phyloP scores from a whole-genome alignment of 2,329 filamentous ascomycete species.

The Lachnellula arida region DNA sequence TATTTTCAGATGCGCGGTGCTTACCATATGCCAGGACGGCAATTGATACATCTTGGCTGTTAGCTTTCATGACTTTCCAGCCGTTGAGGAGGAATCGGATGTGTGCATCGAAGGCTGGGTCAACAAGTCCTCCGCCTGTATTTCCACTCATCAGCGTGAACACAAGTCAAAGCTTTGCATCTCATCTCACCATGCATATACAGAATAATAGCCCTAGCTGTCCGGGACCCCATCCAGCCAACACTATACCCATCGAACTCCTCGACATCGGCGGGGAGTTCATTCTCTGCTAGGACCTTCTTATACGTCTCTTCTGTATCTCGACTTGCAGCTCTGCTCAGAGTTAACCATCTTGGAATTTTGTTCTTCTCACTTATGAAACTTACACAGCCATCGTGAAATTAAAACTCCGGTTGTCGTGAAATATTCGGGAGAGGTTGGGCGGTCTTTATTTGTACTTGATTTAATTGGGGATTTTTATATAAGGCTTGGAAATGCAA shows the following conservation, averaged over 20 bases:
- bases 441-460: no score
- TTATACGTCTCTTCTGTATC: not conserved
- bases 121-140: not conserved
- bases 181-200: not conserved
- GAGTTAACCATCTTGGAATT: no score
- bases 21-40: not conserved
- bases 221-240: not conserved
- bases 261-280: not conserved
- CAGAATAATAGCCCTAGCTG: not conserved
- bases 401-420: no score
- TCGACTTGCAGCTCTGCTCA: no score
- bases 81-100: not conserved
- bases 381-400: no score
- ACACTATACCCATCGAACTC: not conserved
- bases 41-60: not conserved
- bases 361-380: no score
- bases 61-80: not conserved
- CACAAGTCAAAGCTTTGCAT: not conserved
- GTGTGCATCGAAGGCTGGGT: not conserved
- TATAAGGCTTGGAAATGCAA: no score
- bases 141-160: no score
- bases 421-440: no score
- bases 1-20: not conserved
- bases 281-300: not conserved
- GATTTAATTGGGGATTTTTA: no score